phyloP scores from a whole-genome alignment of 2,329 filamentous ascomycete genomes.

The Hypoxylon sp. region DNA sequence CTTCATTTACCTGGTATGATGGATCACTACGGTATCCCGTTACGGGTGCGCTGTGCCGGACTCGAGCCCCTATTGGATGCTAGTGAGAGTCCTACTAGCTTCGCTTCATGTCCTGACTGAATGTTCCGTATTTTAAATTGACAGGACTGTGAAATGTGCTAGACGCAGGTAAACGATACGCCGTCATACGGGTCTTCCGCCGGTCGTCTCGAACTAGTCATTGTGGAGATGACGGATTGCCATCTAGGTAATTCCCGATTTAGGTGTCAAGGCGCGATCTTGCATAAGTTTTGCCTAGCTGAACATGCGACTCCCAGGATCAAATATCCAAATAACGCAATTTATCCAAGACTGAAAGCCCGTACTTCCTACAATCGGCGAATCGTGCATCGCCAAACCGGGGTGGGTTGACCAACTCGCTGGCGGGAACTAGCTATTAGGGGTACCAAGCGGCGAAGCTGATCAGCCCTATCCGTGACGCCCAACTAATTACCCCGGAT shows the following conservation, averaged over 20 bases:
- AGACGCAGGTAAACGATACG: conserved; percentile 14
- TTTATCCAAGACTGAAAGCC: conserved; percentile 3
- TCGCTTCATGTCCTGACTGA: background rate
- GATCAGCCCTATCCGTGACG: conserved; percentile 19
- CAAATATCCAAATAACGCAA: background rate
- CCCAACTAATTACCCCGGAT: conserved; percentile 16
- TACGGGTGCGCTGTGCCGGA: background rate
- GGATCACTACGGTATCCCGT: background rate
- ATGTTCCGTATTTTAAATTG: background rate
- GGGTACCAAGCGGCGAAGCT: conserved; percentile 13
- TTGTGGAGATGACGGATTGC: conserved; percentile 11
- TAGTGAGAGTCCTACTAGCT: background rate
- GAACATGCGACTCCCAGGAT: conserved; percentile 3
- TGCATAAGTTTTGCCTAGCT: conserved; percentile 19
- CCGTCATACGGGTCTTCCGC: conserved; percentile 2
- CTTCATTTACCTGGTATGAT: background rate
- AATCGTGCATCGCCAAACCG: conserved; percentile 13
- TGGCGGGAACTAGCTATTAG: conserved; percentile 2
- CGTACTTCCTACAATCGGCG: conserved; percentile 3
- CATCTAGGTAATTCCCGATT: conserved; percentile 28
- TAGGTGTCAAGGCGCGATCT: conserved; percentile 35
- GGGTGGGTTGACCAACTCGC: background rate
- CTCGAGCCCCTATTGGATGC: background rate
- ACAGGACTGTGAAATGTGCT: conserved; percentile 11
- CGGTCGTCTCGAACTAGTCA: conserved; percentile 4